phyloP scores from a whole-genome alignment of 805 yeast genomes.

The Millerago galiae region DNA sequence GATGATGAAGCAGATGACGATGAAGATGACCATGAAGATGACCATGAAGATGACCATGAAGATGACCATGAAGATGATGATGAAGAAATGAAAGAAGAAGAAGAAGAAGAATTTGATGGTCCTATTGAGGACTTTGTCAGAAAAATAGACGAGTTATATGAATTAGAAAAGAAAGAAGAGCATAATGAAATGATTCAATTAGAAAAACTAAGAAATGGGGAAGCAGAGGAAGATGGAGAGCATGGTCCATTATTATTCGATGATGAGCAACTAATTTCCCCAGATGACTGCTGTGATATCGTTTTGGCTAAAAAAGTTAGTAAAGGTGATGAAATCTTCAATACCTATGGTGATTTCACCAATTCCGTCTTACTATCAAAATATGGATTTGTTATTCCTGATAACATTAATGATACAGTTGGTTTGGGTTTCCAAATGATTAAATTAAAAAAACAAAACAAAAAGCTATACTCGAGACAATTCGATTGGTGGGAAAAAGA shows the following conservation, averaged over 20 bases:
- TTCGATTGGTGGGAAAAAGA: constrained; percentile 44
- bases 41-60: constrained; percentile 12
- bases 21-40: constrained; percentile 1
- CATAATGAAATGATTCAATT: constrained; percentile 11
- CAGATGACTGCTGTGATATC: constrained; percentile 68
- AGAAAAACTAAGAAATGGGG: constrained; percentile 3
- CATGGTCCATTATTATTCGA: constrained; percentile 18
- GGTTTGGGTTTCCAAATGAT: constrained; percentile 49
- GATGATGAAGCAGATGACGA: constrained; percentile 8
- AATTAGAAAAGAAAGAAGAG: constrained; percentile 12
- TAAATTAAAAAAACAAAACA: constrained; percentile 26
- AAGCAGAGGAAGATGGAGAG: constrained; percentile 9
- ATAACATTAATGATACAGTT: constrained; percentile 50
- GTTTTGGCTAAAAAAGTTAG: constrained; percentile 38
- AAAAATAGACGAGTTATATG: constrained; percentile 22
- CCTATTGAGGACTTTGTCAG: constrained; percentile 26
- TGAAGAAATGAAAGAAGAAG: constrained; percentile 6
- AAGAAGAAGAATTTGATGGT: constrained; percentile 19
- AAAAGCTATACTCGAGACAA: constrained; percentile 30
- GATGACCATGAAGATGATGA: constrained; percentile 13
- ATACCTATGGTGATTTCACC: constrained; percentile 73
- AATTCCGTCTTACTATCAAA: constrained; percentile 63
- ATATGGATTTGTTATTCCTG: constrained; percentile 66
- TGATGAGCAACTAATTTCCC: constrained; percentile 30
- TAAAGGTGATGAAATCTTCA: constrained; percentile 59